Evolutionary conservation across 345 rosid genomes (phyloP), one percentile per base, ranked within the genome.

Genomic region (Melaleuca quinquenervia): DNA sequence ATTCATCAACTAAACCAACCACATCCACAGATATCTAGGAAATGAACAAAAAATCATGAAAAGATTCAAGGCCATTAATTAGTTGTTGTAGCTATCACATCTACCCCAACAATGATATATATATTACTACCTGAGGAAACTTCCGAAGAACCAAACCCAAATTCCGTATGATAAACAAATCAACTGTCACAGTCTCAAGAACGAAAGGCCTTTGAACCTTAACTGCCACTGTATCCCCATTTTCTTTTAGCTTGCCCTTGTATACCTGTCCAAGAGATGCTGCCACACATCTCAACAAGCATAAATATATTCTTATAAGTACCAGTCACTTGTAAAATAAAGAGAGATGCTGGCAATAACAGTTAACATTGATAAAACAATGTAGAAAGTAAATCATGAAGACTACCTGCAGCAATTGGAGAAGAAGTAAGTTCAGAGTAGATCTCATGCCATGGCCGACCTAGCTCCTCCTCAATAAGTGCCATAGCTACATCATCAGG

Each of bases 401-500:
- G 83, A 82, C 49, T 94, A 97, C 98, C 99, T 29, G 98, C 99
- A 89, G 99, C 98, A 82, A 96, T 94, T 70, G 99, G 99, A 41
- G 99, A 97, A 85, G 99, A 84, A 84, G 99, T 96, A 58, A 96
- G 96, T 89, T 95, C 98, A 13, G 98, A 96, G 90, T 97, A 97
- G 85, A 95, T 50, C 10, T 96, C 91, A 5, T 91, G 92, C 98
- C 98, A 97, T 70, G 98, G 99, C 87, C 87, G 94, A 84, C 98
- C 99, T 86, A 97, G 97, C 92, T 97, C 98, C 94, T 97, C 96
- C 86, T 95, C 93, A 36, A 97, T 88, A 87, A 97, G 96, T 86
- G 98, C 98, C 99, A 97, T 96, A 64, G 98, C 99, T 51, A 97
- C 90, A 92, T 95, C 98, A 90, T 95, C 99, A 80, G 99, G 99